These are phyloP conservation scores for Arthrobotrys sinensis DNA, from an alignment of 2,329 filamentous ascomycete genomes.

Conservation along the genomic window DNA sequence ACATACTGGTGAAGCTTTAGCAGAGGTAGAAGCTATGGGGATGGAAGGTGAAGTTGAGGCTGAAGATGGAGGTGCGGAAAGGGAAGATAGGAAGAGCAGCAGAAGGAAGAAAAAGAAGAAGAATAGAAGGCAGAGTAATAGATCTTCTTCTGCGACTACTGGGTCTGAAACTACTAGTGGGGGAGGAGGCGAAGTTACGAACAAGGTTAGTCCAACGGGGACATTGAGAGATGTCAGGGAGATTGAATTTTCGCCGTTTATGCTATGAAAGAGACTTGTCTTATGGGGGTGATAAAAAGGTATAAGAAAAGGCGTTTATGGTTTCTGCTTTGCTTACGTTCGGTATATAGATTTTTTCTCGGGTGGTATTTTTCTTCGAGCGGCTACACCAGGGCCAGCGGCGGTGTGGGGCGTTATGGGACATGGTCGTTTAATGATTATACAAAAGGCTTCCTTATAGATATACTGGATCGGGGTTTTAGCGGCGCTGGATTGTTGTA, in stretches of 20 bases:
- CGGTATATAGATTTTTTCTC: too few relatives aligned
- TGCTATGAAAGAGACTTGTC: not conserved
- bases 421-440: too few relatives aligned
- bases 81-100: not conserved
- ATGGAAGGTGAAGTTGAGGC: not conserved
- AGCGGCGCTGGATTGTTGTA: too few relatives aligned
- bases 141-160: not conserved
- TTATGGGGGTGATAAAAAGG: not conserved
- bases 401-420: too few relatives aligned
- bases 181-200: not conserved
- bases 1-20: not conserved
- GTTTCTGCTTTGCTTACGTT: too few relatives aligned
- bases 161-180: not conserved
- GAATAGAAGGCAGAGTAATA: conserved; percentile 12
- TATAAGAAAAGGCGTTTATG: too few relatives aligned
- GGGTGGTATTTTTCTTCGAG: too few relatives aligned
- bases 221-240: conserved; percentile 11
- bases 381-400: too few relatives aligned
- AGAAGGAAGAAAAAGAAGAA: conserved; percentile 19
- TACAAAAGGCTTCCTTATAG: too few relatives aligned
- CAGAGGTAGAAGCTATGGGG: not conserved
- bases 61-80: not conserved
- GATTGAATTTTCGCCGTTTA: conserved; percentile 21
- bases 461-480: too few relatives aligned
- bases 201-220: conserved; percentile 2